These are phyloP conservation scores for Claviceps digitariae DNA, from an alignment of 2,329 filamentous ascomycete genomes.

Conservation along the genomic window DNA sequence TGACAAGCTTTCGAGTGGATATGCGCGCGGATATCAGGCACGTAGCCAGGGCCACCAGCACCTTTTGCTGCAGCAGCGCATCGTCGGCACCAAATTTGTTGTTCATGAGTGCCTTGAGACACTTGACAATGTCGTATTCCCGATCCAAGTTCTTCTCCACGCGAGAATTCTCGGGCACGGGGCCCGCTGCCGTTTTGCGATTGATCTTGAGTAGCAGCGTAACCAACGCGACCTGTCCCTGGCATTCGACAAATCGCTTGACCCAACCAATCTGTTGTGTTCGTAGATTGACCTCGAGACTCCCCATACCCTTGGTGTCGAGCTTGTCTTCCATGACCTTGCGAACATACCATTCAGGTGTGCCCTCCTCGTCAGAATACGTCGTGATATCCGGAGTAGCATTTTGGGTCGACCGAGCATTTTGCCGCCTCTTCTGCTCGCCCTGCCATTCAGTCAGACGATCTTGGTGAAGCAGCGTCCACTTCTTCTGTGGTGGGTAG, in stretches of 20 bases:
- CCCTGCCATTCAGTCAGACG: slow-evolving; percentile 86
- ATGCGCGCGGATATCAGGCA: slow-evolving; percentile 80
- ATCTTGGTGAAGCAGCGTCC: slow-evolving; percentile 94
- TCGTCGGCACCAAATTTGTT: slow-evolving; percentile 98
- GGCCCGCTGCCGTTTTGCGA: slow-evolving; percentile 64
- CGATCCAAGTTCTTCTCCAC: slow-evolving; percentile 72
- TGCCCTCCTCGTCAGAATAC: slow-evolving; percentile 85
- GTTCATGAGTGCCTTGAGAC: slow-evolving; percentile 94
- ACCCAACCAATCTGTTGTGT: slow-evolving; percentile 98
- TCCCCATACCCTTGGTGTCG: slow-evolving; percentile 80
- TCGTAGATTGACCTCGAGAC: slow-evolving; percentile 82
- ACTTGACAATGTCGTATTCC: slow-evolving; percentile 97
- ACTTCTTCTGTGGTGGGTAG: slow-evolving; percentile 90
- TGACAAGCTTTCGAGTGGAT: slow-evolving; percentile 86
- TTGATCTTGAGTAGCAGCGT: slow-evolving; percentile 92
- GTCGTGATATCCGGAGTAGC: slow-evolving; percentile 56
- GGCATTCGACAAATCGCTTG: slow-evolving; percentile 88
- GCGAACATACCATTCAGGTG: slow-evolving; percentile 95
- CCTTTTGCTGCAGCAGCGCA: slow-evolving; percentile 77
- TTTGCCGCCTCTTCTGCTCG: slow-evolving; percentile 75
- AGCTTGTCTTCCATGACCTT: slow-evolving; percentile 94
- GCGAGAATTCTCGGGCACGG: slow-evolving; percentile 44
- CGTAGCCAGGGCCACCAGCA: slow-evolving; percentile 74
- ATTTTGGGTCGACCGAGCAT: slow-evolving; percentile 58
- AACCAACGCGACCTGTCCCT: slow-evolving; percentile 90